phyloP scores from a whole-genome alignment of 805 yeast species.

The Peterozyma xylosa region DNA sequence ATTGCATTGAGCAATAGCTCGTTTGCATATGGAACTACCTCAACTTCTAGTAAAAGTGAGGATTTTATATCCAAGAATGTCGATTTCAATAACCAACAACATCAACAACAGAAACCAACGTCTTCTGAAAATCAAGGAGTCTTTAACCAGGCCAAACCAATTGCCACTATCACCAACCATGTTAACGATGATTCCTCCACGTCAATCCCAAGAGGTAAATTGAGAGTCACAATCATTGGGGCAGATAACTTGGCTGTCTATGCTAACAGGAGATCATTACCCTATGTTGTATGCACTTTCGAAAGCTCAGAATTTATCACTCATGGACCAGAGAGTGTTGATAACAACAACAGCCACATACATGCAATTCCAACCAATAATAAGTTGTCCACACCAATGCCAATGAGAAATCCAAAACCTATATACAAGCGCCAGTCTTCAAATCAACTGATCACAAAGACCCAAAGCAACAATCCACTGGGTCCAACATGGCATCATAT shows the following conservation, averaged over 20 bases:
- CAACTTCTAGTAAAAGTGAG: constrained; percentile 21
- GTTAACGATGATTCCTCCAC: constrained; percentile 12
- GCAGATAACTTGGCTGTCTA: constrained; percentile 62
- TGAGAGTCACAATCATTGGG: constrained; percentile 73
- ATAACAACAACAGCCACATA: constrained; percentile 3
- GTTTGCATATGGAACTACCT: constrained; percentile 64
- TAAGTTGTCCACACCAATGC: constrained; percentile 12
- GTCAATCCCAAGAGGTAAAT: constrained; percentile 66
- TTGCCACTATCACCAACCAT: not conserved
- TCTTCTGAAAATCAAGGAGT: constrained; percentile 18
- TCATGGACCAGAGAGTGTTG: constrained; percentile 57
- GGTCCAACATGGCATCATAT: constrained; percentile 91
- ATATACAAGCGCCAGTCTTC: constrained; percentile 36
- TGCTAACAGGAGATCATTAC: constrained; percentile 49
- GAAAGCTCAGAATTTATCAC: constrained; percentile 89
- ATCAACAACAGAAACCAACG: constrained; percentile 12
- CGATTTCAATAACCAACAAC: constrained; percentile 9
- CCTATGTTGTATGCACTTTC: constrained; percentile 87
- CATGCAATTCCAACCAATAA: not conserved
- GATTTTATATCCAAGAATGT: constrained; percentile 13
- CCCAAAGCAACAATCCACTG: constrained; percentile 32
- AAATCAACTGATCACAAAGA: constrained; percentile 25
- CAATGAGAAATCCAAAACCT: constrained; percentile 21
- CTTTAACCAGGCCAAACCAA: constrained; percentile 15
- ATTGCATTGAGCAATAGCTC: constrained; percentile 59